Conservation (phyloP, 1,284 basidiomycete genomes). For the Rhodotorula sp. region DNA sequence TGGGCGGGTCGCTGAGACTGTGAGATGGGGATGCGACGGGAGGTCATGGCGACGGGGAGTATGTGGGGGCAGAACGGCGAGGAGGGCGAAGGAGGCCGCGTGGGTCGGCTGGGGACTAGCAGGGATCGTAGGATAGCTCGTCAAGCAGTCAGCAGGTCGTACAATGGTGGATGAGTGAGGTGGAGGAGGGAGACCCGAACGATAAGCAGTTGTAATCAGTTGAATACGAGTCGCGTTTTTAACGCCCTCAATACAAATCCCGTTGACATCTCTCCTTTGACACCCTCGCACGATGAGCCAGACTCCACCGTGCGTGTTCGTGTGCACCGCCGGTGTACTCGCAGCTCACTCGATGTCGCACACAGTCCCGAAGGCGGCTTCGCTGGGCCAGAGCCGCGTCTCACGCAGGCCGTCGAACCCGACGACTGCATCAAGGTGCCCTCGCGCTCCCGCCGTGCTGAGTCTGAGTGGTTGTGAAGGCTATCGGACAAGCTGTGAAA, state of each 20-base stretch:
- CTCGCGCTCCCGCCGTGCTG: neutral
- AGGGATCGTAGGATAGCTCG: neutral
- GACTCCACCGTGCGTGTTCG: conserved; percentile 2
- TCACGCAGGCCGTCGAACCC: conserved; percentile 17
- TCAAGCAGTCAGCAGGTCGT: too few species aligned
- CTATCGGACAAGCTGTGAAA: too few species aligned
- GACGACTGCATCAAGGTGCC: conserved; percentile 27
- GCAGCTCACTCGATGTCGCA: neutral
- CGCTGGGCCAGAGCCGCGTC: conserved; percentile 7
- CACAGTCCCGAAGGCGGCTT: neutral
- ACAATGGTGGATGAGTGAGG: too few species aligned
- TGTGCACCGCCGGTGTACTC: too few species aligned
- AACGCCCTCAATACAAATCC: too few species aligned
- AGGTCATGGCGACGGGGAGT: neutral
- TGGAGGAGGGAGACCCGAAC: too few species aligned
- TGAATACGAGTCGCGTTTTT: too few species aligned
- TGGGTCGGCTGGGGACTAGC: too few species aligned
- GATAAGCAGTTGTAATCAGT: too few species aligned
- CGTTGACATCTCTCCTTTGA: too few species aligned
- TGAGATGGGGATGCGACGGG: neutral
- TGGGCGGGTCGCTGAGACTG: conserved; percentile 2
- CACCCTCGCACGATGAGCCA: neutral
- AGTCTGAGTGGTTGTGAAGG: too few species aligned
- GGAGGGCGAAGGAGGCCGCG: neutral
- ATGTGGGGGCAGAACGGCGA: neutral